Evolutionary conservation across 164 flowering plant species (phyloP), one percentile per base, ranked within the genome.

Genomic region (Aristolochia fimbriata): DNA sequence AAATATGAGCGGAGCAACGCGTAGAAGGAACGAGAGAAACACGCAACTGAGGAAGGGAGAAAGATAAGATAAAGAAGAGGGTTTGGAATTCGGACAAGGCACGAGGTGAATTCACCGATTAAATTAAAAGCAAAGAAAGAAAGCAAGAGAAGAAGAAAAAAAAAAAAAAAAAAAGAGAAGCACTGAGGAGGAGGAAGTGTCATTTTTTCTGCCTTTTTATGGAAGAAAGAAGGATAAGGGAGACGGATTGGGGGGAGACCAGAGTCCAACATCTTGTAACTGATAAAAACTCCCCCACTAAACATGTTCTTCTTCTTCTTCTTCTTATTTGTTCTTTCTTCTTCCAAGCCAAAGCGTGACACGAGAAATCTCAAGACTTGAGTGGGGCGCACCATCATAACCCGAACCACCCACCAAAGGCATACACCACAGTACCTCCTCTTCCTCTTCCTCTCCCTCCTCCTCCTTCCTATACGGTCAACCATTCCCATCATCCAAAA

Each of bases 301-400:
- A 62, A 72, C 69, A 62, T 55, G 20, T 16, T 48, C 15, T 17
- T 17, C 19, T 22, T 6, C n/a, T n/a, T n/a, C n/a, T n/a, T n/a
- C n/a, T n/a, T n/a, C n/a, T n/a, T n/a, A n/a, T n/a, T n/a, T n/a
- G n/a, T n/a, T 50, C 19, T 23, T 50, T 37, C 43, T 37, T 37
- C 56, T 74, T 75, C 76, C 71, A 81, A 81, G 77, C 68, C 68
- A 65, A 74, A 77, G 88, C 86, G 84, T 85, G 91, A 76, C 84
- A 74, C 9, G 43, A 7, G 43, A 58, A 70, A 2, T 27, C 30
- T 2, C 2, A 27, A 27, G 30, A n/a, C 64, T 59, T 37, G 73
- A 82, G 82, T 80, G 86, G 87, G 84, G 78, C 70, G 80, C 86
- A 81, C 70, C 75, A 85, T 83, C 78, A 81, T 83, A 66, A 70